Percentiles rank a stretch among this genome's conserved stretches.
phyloP scores from a whole-genome alignment of 768 basidiomycete species.

The Tulasnella sp. region DNA sequence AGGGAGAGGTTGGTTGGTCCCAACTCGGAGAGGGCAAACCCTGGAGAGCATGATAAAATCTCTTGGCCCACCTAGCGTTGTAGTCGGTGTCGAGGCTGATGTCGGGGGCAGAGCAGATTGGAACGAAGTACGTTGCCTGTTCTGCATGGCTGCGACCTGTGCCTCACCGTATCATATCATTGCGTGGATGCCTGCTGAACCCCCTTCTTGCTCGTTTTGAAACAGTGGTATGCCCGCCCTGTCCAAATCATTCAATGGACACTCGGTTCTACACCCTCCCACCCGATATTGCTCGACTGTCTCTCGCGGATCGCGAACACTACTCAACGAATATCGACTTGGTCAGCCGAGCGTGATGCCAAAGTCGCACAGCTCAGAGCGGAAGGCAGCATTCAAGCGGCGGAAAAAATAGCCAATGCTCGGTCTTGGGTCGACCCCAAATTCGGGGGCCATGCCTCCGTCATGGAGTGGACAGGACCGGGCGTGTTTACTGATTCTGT shows the following conservation, averaged over 20 bases:
- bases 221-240: constrained; percentile 27
- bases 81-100: constrained; percentile 36
- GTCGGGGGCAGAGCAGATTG: constrained; percentile 34
- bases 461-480: constrained; percentile 33
- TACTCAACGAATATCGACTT: too few relatives aligned
- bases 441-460: constrained; percentile 23
- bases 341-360: too few relatives aligned
- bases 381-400: too few relatives aligned
- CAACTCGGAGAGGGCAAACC: too few relatives aligned
- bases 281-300: constrained; percentile 32
- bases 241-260: constrained; percentile 38
- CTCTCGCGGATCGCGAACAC: constrained; percentile 28
- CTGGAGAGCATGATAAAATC: too few relatives aligned
- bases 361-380: too few relatives aligned
- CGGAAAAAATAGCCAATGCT: neutral
- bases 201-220: too few relatives aligned
- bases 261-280: constrained; percentile 29
- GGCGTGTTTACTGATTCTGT: constrained; percentile 19
- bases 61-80: constrained; percentile 18
- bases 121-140: constrained; percentile 22
- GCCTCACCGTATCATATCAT: too few relatives aligned
- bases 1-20: too few relatives aligned
- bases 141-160: too few relatives aligned
- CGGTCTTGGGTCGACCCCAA: neutral
- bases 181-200: too few relatives aligned